Evolutionary conservation across 257 asterid genomes (phyloP).

Genomic region (Forsythia suspensa): DNA sequence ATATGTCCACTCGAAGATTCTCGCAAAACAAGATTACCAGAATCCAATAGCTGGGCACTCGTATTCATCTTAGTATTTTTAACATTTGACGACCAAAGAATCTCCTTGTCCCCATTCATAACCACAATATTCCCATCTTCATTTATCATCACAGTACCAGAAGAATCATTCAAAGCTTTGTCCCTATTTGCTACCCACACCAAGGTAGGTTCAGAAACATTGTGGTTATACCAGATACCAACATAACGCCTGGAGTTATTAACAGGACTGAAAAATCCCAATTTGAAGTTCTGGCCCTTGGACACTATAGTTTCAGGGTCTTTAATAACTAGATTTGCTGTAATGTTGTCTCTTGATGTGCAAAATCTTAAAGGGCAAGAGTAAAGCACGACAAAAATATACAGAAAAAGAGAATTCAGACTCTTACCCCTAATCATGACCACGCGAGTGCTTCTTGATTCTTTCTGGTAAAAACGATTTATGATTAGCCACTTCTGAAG

Average conservation of each 20-base stretch:
- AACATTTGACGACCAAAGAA: slow-evolving; percentile 1
- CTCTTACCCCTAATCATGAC: slow-evolving; percentile 20
- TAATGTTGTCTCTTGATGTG: slow-evolving; percentile 19
- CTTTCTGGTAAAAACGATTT: neutral
- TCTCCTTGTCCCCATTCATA: neutral
- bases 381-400: slow-evolving; percentile 6
- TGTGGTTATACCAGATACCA: slow-evolving; percentile 18
- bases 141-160: neutral
- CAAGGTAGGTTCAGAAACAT: neutral
- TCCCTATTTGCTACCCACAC: slow-evolving; percentile 1
- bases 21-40: neutral
- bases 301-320: slow-evolving; percentile 28
- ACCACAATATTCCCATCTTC: neutral
- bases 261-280: slow-evolving; percentile 36
- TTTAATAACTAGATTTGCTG: slow-evolving; percentile 7
- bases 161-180: neutral
- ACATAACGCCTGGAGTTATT: slow-evolving; percentile 26
- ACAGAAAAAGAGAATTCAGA: neutral
- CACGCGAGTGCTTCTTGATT: neutral
- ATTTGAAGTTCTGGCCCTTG: slow-evolving; percentile 19
- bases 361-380: slow-evolving; percentile 12
- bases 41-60: neutral
- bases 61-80: neutral
- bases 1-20: neutral
- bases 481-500: neutral